Evolutionary conservation across 2,329 filamentous ascomycete genomes (phyloP).

Genomic region (Fusarium odoratissimum): DNA sequence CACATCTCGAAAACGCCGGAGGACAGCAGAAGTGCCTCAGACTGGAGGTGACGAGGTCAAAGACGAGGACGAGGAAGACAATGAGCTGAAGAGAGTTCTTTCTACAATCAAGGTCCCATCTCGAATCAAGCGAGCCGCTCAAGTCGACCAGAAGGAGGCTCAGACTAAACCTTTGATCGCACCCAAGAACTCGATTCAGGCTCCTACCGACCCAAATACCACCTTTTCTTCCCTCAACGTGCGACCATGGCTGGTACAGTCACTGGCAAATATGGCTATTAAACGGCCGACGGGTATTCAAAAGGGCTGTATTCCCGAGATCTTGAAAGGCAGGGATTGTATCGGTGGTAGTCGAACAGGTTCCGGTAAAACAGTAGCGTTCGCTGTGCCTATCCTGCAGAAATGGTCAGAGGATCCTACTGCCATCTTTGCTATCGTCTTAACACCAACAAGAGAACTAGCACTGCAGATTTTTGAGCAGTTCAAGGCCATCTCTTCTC

Average conservation of each 20-base stretch:
- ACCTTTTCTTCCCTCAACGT: constrained; percentile 80
- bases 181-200: constrained; percentile 55
- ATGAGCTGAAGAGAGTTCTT: constrained; percentile 50
- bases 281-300: constrained; percentile 92
- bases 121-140: constrained; percentile 59
- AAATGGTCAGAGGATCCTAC: constrained; percentile 92
- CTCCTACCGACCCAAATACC: constrained; percentile 66
- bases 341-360: constrained; percentile 95
- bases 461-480: constrained; percentile 97
- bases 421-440: constrained; percentile 87
- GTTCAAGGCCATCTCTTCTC: constrained; percentile 89
- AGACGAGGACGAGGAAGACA: constrained; percentile 47
- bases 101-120: constrained; percentile 64
- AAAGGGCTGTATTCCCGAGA: constrained; percentile 90
- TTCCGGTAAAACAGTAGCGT: constrained; percentile 97
- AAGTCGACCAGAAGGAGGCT: constrained; percentile 35
- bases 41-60: constrained; percentile 44
- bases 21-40: constrained; percentile 48
- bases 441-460: constrained; percentile 92
- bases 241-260: constrained; percentile 87
- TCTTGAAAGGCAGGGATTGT: constrained; percentile 89
- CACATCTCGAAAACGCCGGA: constrained; percentile 59
- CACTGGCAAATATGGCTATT: constrained; percentile 82
- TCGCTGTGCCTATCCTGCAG: constrained; percentile 93
- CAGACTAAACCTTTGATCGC: constrained; percentile 32